Evolutionary conservation across 169 alveolate genomes (phyloP).

Genomic region (Plasmodium fragile): DNA sequence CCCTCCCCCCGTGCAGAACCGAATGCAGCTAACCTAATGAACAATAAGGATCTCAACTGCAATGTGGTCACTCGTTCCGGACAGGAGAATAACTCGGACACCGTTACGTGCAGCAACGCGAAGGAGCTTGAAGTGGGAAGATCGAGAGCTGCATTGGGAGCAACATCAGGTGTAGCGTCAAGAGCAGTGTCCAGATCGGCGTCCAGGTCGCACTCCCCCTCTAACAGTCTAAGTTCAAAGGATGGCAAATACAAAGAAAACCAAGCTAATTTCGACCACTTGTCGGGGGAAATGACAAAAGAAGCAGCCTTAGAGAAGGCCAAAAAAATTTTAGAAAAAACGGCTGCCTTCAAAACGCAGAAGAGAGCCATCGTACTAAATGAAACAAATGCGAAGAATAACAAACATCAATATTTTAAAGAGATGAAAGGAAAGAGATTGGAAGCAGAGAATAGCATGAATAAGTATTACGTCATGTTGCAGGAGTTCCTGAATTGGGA

Average conservation of each 20-base stretch:
- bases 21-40: not conserved
- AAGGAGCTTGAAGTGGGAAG: not conserved
- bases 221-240: not conserved
- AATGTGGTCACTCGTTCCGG: not conserved
- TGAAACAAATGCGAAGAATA: slow-evolving; percentile 48
- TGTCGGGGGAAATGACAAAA: slow-evolving; percentile 28
- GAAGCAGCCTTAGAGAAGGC: slow-evolving; percentile 65
- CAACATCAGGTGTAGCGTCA: not conserved
- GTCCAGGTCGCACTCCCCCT: slow-evolving; percentile 36
- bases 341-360: slow-evolving; percentile 52
- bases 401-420: slow-evolving; percentile 55
- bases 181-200: slow-evolving; percentile 6
- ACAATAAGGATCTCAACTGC: not conserved
- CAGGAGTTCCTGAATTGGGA: slow-evolving; percentile 73
- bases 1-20: not conserved
- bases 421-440: slow-evolving; percentile 60
- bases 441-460: slow-evolving; percentile 56
- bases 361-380: slow-evolving; percentile 72
- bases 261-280: not conserved
- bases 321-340: slow-evolving; percentile 64
- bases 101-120: not conserved
- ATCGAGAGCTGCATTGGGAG: not conserved
- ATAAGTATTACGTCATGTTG: slow-evolving; percentile 49
- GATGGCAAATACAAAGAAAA: not conserved
- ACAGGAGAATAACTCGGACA: not conserved